A percentile compares a stretch with the other conserved stretches of the same genome.
Evolutionary conservation across 2,329 filamentous ascomycete genomes (phyloP).

Genomic region (Fusarium oxysporum): DNA sequence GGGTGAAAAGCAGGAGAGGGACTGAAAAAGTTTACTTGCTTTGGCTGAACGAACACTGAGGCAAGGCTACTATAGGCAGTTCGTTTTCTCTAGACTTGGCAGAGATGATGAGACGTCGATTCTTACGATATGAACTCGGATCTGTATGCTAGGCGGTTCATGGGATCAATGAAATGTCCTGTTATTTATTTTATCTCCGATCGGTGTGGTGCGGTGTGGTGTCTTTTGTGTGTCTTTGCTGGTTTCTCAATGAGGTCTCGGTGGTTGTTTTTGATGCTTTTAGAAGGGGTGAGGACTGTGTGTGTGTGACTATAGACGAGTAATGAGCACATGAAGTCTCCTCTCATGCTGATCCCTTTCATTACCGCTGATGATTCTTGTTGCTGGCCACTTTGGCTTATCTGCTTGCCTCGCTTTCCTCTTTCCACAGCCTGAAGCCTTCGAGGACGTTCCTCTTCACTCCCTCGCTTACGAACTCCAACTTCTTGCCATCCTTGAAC

Average conservation of each 20-base stretch:
- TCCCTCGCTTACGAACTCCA: slow-evolving; percentile 50
- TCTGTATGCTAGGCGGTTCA: slow-evolving; percentile 45
- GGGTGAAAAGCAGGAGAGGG: slow-evolving; percentile 15
- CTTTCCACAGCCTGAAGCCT: slow-evolving; percentile 47
- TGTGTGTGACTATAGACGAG: slow-evolving; percentile 36
- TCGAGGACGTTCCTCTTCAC: slow-evolving; percentile 49
- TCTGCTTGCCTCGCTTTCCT: slow-evolving; percentile 10
- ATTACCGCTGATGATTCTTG: not conserved
- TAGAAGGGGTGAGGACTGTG: slow-evolving; percentile 4
- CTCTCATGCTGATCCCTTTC: slow-evolving; percentile 1
- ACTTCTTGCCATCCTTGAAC: slow-evolving; percentile 42
- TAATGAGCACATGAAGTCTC: slow-evolving; percentile 37
- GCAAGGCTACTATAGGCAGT: slow-evolving; percentile 5
- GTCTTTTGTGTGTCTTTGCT: not conserved
- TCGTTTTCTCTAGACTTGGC: slow-evolving; percentile 25
- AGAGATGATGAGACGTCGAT: slow-evolving; percentile 32
- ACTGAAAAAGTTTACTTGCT: slow-evolving; percentile 29
- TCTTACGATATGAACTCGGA: slow-evolving; percentile 18
- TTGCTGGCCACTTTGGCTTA: not conserved
- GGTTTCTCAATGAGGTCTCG: slow-evolving; percentile 11
- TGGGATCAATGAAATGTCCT: slow-evolving; percentile 46
- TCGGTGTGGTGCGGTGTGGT: not conserved
- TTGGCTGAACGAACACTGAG: slow-evolving; percentile 12
- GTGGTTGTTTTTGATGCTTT: slow-evolving; percentile 17
- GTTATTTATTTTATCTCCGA: slow-evolving; percentile 23